These are phyloP conservation scores for Chaetomium fimeti DNA, from an alignment of 495 filamentous ascomycete genomes.

Conservation along the genomic window DNA sequence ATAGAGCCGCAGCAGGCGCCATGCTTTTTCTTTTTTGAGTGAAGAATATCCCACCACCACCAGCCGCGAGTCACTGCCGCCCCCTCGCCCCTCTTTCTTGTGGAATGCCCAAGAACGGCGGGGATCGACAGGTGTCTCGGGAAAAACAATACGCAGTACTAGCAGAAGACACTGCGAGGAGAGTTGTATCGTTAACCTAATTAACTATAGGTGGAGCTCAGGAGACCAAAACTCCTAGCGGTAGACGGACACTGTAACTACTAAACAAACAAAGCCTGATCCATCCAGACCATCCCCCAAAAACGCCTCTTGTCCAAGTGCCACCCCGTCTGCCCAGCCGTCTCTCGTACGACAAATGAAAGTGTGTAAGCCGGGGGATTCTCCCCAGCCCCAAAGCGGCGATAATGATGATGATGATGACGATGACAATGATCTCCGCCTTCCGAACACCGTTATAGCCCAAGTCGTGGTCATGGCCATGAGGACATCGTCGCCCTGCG, in stretches of 20 bases:
- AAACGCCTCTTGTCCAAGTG: conserved; percentile 20
- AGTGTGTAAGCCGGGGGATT: neutral
- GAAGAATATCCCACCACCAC: no score
- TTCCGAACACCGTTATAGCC: neutral
- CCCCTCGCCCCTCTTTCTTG: no score
- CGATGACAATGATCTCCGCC: neutral
- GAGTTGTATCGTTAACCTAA: neutral
- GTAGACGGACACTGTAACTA: conserved; percentile 5
- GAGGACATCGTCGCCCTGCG: neutral
- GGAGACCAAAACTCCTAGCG: neutral
- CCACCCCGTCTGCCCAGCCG: neutral
- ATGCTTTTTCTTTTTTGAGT: no score
- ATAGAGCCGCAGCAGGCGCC: no score
- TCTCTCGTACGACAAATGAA: conserved; percentile 13
- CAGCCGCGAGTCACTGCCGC: no score
- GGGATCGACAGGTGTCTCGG: no score
- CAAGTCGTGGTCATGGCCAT: neutral
- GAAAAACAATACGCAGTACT: no score
- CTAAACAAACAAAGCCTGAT: neutral
- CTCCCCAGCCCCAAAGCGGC: neutral
- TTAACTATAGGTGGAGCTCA: neutral
- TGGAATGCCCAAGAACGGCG: no score
- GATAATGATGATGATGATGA: neutral
- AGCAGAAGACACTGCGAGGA: neutral
- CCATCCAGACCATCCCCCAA: conserved; percentile 10